A percentile compares a stretch with the other conserved stretches of the same genome.
phyloP scores from a whole-genome alignment of 1,284 basidiomycete species.

The Cerioporus squamosus region DNA sequence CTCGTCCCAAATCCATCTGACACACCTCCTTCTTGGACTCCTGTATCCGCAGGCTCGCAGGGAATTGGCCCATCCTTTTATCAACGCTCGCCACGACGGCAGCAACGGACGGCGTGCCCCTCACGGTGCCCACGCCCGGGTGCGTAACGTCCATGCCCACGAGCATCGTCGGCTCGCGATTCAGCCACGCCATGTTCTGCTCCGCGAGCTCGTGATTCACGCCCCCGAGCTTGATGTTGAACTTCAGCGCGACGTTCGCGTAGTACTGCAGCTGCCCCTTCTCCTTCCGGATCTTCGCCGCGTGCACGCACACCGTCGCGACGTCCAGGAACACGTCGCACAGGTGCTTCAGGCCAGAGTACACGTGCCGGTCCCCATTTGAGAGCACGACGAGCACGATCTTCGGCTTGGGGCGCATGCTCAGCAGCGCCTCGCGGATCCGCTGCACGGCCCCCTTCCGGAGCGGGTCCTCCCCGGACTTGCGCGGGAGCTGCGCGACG shows the following conservation, averaged over 20 bases:
- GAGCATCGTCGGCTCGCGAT: constrained; percentile 67
- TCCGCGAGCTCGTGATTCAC: constrained; percentile 69
- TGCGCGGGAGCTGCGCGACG: constrained; percentile 48
- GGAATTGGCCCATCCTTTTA: constrained; percentile 66
- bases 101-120: constrained; percentile 76
- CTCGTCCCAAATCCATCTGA: not conserved
- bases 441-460: constrained; percentile 46
- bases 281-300: constrained; percentile 63
- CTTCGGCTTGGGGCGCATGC: constrained; percentile 36
- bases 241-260: constrained; percentile 78
- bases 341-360: constrained; percentile 71
- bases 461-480: constrained; percentile 49
- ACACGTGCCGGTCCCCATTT: constrained; percentile 68
- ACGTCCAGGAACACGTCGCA: constrained; percentile 70
- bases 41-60: constrained; percentile 74
- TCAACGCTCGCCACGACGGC: constrained; percentile 80
- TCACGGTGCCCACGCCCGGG: constrained; percentile 68
- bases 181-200: constrained; percentile 55
- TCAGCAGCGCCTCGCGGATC: constrained; percentile 37
- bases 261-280: constrained; percentile 72
- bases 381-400: constrained; percentile 60
- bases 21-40: constrained; percentile 73
- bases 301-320: constrained; percentile 71
- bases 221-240: constrained; percentile 83
- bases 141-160: constrained; percentile 87